Conservation (phyloP, 345 rosid species). For the Citrus glauca region DNA sequence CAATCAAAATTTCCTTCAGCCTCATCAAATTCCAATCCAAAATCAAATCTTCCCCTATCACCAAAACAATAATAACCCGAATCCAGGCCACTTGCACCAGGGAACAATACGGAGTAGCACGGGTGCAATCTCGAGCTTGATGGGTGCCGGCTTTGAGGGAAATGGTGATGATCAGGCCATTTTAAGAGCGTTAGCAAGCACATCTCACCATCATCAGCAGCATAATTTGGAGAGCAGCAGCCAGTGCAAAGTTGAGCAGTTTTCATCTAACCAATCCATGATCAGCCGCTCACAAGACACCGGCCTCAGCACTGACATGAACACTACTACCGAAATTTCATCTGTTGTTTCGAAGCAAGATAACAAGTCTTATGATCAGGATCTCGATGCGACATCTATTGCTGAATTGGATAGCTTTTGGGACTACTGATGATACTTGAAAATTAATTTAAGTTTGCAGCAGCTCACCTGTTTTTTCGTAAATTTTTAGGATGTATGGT, state of each 20-base stretch:
- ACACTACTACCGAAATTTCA: constrained; percentile 49
- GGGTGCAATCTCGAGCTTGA: constrained; percentile 7
- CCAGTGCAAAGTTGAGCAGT: constrained; percentile 51
- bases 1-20: neutral
- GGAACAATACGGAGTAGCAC: neutral
- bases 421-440: constrained; percentile 25
- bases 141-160: constrained; percentile 3
- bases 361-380: constrained; percentile 28
- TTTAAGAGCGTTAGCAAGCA: constrained; percentile 18
- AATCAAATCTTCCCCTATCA: constrained; percentile 14
- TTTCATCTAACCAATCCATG: constrained; percentile 52
- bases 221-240: neutral
- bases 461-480: neutral
- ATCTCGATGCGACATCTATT: constrained; percentile 20
- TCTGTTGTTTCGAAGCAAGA: constrained; percentile 44
- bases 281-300: constrained; percentile 61
- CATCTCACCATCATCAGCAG: neutral
- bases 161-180: constrained; percentile 10
- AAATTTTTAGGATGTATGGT: constrained; percentile 12
- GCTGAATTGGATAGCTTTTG: constrained; percentile 37
- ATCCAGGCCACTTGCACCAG: constrained; percentile 25
- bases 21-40: constrained; percentile 19
- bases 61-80: neutral
- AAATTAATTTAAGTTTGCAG: neutral
- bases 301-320: constrained; percentile 58